Conservation (phyloP, 805 yeast genomes). For the Yueomyces sp. region DNA sequence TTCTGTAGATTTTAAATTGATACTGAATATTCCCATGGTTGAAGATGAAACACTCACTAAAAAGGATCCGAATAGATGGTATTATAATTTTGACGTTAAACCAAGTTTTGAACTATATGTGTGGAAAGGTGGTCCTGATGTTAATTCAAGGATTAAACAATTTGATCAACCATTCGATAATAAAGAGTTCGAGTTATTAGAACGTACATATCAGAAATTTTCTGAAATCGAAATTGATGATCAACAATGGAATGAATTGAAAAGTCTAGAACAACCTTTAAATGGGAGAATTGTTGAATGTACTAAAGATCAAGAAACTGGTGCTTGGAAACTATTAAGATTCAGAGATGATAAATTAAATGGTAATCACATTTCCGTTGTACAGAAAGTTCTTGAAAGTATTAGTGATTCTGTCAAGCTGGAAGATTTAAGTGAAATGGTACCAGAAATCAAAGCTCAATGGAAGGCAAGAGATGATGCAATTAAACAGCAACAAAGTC, state of each 20-base stretch:
- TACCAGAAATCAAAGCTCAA: conserved; percentile 38
- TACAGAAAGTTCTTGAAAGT: conserved; percentile 68
- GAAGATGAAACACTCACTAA: conserved; percentile 26
- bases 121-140: conserved; percentile 56
- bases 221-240: conserved; percentile 49
- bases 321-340: conserved; percentile 72
- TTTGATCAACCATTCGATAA: conserved; percentile 21
- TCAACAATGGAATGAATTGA: conserved; percentile 71
- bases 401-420: conserved; percentile 77
- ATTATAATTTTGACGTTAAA: conserved; percentile 66
- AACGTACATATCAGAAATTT: conserved; percentile 47
- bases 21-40: conserved; percentile 27
- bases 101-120: conserved; percentile 58
- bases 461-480: conserved; percentile 48
- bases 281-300: conserved; percentile 87
- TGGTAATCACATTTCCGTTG: conserved; percentile 76
- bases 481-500: conserved; percentile 6
- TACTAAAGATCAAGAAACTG: conserved; percentile 43
- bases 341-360: conserved; percentile 87
- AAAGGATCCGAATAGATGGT: conserved; percentile 56
- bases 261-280: conserved; percentile 60
- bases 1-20: conserved; percentile 74
- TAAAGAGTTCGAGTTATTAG: conserved; percentile 22
- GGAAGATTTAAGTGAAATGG: conserved; percentile 54
- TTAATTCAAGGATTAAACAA: conserved; percentile 16